These are phyloP conservation scores for Stagonosporopsis tanaceti DNA, from an alignment of 2,329 filamentous ascomycete species.

Conservation along the genomic window DNA sequence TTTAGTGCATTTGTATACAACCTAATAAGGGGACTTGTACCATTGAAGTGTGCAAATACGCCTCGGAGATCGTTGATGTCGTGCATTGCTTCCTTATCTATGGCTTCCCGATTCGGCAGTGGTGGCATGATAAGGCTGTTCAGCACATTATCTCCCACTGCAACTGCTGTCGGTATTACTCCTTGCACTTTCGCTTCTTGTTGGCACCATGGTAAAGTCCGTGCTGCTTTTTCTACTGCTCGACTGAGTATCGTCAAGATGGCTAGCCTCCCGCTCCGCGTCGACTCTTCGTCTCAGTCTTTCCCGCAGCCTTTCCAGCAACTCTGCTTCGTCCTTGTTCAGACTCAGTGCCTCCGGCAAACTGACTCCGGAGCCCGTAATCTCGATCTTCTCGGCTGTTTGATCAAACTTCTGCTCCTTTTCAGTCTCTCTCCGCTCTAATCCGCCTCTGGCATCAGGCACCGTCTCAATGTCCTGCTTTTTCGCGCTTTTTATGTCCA, in stretches of 20 bases:
- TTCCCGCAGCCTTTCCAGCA: slow-evolving; percentile 48
- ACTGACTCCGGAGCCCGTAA: slow-evolving; percentile 41
- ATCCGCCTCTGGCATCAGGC: slow-evolving; percentile 28
- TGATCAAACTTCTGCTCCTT: slow-evolving; percentile 27
- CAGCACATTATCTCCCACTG: slow-evolving; percentile 1
- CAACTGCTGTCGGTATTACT: slow-evolving; percentile 15
- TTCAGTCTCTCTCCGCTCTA: slow-evolving; percentile 29
- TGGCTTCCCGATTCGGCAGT: slow-evolving; percentile 5
- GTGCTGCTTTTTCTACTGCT: slow-evolving; percentile 31
- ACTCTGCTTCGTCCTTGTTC: slow-evolving; percentile 44
- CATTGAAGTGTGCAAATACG: background rate
- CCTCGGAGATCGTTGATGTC: slow-evolving; percentile 12
- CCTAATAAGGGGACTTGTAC: background rate
- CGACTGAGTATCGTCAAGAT: slow-evolving; percentile 15
- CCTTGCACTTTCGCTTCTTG: slow-evolving; percentile 21
- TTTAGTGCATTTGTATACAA: background rate
- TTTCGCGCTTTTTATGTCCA: slow-evolving; percentile 41
- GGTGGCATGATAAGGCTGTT: slow-evolving; percentile 7
- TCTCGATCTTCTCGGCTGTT: slow-evolving; percentile 36
- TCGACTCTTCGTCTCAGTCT: slow-evolving; percentile 37
- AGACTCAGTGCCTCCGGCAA: slow-evolving; percentile 49
- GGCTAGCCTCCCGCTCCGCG: slow-evolving; percentile 11
- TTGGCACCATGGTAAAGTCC: slow-evolving; percentile 32
- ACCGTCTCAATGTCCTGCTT: slow-evolving; percentile 35
- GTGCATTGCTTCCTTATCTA: slow-evolving; percentile 18